Base-by-base conservation (phyloP, 1,284 basidiomycete genomes). In the Irpex sp. region DNA sequence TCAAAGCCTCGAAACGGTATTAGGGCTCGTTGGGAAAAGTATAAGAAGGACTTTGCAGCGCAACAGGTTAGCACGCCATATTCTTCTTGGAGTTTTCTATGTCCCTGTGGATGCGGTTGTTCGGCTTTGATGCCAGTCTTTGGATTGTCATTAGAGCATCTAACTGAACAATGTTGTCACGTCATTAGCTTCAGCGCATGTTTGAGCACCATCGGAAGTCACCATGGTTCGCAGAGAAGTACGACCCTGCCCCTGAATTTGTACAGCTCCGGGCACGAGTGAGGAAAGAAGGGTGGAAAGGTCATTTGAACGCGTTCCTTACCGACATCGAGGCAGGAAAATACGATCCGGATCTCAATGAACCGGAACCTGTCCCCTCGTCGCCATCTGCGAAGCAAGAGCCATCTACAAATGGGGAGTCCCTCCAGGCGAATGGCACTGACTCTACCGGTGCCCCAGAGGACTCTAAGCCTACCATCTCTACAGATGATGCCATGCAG, bases 141-240 rank as follows among this genome's bases (percentile, higher is more conserved):
- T 34, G 26, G 34, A 26, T 15, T 13, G 3, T 56, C 34, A 21
- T 52, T 52, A 52, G 49, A 70, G 62, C 66, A 49, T 67, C 59
- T 70, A 69, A 63, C 64, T 65, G 52, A 65, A 65, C 34, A 13
- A 61, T 73, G 70, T 72, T 69, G 70, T 75, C 73, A 47, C 62
- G 15, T 80, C 81, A 76, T 36, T 83, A 93, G 92, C 85, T 96
- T 70, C 93, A 93, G 80, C 90, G 89, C 63, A 90, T 97, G 82
- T 96, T 93, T 82, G 89, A 96, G 55, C 91, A 93, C 74, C 94
- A 96, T 79, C 86, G 88, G 76, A 91, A 91, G 73, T 93, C 92
- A 19, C 89, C 92, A 7, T 98, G 96, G 96, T 97, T 97, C 80
- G 86, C 88, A 65, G 96, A 98, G 81, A 93, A 93, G 75, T 98